Base-by-base conservation (phyloP, 1,284 basidiomycete species). In the Leccinum pachyderme region DNA sequence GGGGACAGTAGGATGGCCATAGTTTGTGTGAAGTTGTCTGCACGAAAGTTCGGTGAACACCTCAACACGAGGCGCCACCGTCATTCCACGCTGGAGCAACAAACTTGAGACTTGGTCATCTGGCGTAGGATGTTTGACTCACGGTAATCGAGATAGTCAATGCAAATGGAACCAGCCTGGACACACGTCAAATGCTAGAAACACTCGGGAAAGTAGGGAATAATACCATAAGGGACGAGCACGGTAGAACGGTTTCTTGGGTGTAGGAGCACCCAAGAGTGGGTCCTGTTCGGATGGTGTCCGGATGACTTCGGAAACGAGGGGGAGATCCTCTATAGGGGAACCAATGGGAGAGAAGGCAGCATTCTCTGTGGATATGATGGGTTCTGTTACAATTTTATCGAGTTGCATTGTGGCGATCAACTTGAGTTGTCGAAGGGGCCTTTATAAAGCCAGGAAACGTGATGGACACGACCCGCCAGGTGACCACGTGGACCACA, bases 1-100 rank as follows among this genome's bases (percentile, higher is more conserved):
- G 29, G 54, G 47, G 35, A 29, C 47, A 65, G 63, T 72, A 61
- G 72, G 78, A 70, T 73, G 72, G 61, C 76, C 72, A 58, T 77
- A 75, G 51, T 73, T 70, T 43, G 77, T 69, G 50, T 82, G 78
- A 41, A 87, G 63, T 18, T 75, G 74, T 58, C 81, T 78, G 72
- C 88, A 91, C 3, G 89, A 82, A 39, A 91, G 75, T 61, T 89
- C 83, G n/a, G 86, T 89, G 72, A 81, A 88, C 32, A 91, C 82
- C 72, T 90, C 84, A 18, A 91, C 81, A 49, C 88, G 81, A 41
- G 88, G 84, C 8, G 87, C 87, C 44, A 88, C 71, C 7, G 88
- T 90, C 85, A 91, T 89, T 52, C 86, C 87, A 46, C 87, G 85
- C 88, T 90, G 63, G 4, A 47, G 22, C 4, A 37, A 49, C 27